phyloP scores from a whole-genome alignment of 148 eudicot species.

The Salicornia ramosissima region DNA sequence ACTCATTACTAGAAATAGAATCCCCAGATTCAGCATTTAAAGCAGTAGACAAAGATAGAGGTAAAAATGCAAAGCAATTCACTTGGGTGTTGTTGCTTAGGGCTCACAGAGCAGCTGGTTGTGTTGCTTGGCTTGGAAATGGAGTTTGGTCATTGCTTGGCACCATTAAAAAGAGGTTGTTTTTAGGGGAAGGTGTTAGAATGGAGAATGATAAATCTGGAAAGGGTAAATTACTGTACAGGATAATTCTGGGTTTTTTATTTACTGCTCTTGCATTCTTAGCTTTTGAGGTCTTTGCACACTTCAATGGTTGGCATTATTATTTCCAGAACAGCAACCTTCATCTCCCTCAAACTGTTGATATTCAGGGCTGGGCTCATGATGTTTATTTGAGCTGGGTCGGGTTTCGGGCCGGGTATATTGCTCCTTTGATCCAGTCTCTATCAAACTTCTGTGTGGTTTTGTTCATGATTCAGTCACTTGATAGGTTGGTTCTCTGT shows the following conservation, averaged over 20 bases:
- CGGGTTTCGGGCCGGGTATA: constrained; percentile 37
- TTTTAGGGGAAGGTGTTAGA: constrained; percentile 39
- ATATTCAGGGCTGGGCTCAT: constrained; percentile 46
- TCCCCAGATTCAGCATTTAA: constrained; percentile 38
- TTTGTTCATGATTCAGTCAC: constrained; percentile 46
- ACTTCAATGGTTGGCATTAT: constrained; percentile 51
- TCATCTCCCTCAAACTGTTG: constrained; percentile 33
- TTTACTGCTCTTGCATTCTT: constrained; percentile 40
- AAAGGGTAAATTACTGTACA: constrained; percentile 35
- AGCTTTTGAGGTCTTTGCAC: constrained; percentile 44
- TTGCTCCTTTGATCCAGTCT: constrained; percentile 43
- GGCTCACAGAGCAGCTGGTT: constrained; percentile 57
- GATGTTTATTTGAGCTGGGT: constrained; percentile 36
- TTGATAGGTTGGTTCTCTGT: constrained; percentile 49
- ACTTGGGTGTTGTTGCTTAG: constrained; percentile 55
- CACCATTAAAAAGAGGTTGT: constrained; percentile 38
- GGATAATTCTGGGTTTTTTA: constrained; percentile 41
- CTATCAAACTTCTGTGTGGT: constrained; percentile 43
- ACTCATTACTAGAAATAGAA: constrained; percentile 44
- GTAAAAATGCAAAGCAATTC: constrained; percentile 49
- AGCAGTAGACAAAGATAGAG: constrained; percentile 39
- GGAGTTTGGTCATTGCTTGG: constrained; percentile 39
- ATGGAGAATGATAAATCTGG: constrained; percentile 41
- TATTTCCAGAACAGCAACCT: constrained; percentile 22
- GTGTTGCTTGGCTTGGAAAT: constrained; percentile 49